Evolutionary conservation across 495 filamentous ascomycete genomes (phyloP), one percentile per base, ranked within the genome.

Genomic region (Xylaria venustula): DNA sequence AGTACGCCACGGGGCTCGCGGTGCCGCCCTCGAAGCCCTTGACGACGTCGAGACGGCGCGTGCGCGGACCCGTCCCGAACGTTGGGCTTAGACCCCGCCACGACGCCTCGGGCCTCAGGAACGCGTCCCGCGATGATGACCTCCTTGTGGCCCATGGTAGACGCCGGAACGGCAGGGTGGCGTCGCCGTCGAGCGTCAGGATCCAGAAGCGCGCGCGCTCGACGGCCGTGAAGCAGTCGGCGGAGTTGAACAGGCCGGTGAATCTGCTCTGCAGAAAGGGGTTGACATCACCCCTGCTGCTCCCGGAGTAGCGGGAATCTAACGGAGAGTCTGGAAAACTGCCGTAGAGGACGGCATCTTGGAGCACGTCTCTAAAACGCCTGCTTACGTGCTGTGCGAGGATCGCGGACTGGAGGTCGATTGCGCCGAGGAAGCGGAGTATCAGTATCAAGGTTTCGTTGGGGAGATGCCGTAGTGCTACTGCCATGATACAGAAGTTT

Each of bases 21-120:
- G 25, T 42, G 0, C 37, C 34, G 22, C 52, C 46, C 20, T 48
- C 60, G 37, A 58, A 65, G 40, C 52, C 55, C 53, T 67, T 69
- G 23, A 69, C 62, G 9, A 69, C 49, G n/a, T 69, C 67, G 4
- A 69, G 37, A 19, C 63, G 59, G 2, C 44, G 62, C 8, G 60
- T 69, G 15, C 64, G 62, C 22, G 61, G 55, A 40, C 17, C 14
- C 17, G 23, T 42, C n/a, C 67, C 64, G 7, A 69, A 69, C 11
- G 67, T 69, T 17, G 67, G 62, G 42, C 62, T 67, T 20, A 69
- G 34, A 23, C 62, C 48, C 14, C 62, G 62, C 67, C 67, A 69
- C 20, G 62, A 67, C 22, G 67, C 67, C 52, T 60, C 64, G 0
- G 64, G 57, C 3, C 64, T 62, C 20, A 64, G 48, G 50, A 62